A percentile compares a stretch with the other conserved stretches of the same genome.
These are phyloP conservation scores for Syzygium jambos DNA, from an alignment of 345 rosid genomes.

Conservation along the genomic window DNA sequence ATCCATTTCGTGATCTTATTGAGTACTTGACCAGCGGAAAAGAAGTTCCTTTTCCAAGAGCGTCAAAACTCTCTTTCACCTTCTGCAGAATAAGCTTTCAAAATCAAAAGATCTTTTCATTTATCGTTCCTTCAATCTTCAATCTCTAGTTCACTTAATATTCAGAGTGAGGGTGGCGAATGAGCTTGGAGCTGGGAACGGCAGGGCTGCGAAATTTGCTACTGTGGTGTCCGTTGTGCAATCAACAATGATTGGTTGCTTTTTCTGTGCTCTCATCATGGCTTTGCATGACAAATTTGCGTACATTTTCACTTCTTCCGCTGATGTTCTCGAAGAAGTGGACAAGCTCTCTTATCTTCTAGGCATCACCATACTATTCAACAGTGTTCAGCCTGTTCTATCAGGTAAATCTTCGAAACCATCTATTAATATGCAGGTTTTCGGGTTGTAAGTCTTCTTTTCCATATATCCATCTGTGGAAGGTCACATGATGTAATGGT, in stretches of 20 bases:
- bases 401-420: slow-evolving; percentile 8
- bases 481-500: background rate
- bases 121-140: background rate
- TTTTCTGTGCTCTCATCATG: slow-evolving; percentile 17
- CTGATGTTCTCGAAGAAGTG: slow-evolving; percentile 19
- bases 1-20: background rate
- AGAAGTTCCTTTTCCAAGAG: background rate
- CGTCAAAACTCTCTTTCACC: background rate
- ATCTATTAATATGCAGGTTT: background rate
- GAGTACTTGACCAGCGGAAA: background rate
- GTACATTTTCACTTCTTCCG: slow-evolving; percentile 20
- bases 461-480: background rate
- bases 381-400: slow-evolving; percentile 29
- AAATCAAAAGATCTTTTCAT: background rate
- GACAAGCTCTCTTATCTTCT: slow-evolving; percentile 10
- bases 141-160: background rate
- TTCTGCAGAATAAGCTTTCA: background rate
- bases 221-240: slow-evolving; percentile 18
- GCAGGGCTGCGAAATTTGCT: slow-evolving; percentile 26
- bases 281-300: slow-evolving; percentile 10
- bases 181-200: slow-evolving; percentile 35
- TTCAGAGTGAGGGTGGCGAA: slow-evolving; percentile 33
- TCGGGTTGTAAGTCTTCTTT: background rate
- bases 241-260: slow-evolving; percentile 20
- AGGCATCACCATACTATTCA: slow-evolving; percentile 25